Percentiles rank a stretch among this genome's conserved stretches.
phyloP scores from a whole-genome alignment of 2,329 filamentous ascomycete genomes.

The Bipolaris gigantea region DNA sequence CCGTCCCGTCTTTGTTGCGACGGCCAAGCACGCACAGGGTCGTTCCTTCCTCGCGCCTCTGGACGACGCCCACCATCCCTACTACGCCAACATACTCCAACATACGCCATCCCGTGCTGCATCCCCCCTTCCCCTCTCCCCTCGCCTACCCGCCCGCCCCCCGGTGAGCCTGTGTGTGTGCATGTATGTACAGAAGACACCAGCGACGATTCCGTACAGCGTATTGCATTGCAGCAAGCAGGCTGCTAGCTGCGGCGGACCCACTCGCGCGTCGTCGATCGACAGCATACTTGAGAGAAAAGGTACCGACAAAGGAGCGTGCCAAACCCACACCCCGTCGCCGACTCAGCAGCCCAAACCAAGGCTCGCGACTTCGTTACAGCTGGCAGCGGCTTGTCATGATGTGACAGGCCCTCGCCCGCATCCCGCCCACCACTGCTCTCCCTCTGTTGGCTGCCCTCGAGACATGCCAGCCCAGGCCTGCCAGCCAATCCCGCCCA shows the following conservation, averaged over 20 bases:
- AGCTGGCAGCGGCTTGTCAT: constrained; percentile 30
- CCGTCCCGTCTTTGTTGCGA: constrained; percentile 20
- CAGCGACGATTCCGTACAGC: not conserved
- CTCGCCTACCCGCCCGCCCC: too few species aligned
- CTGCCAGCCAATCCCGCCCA: constrained; percentile 31
- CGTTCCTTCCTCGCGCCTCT: constrained; percentile 13
- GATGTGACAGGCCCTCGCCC: constrained; percentile 22
- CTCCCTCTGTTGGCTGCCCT: constrained; percentile 1
- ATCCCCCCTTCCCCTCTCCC: too few species aligned
- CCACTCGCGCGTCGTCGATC: constrained; percentile 8
- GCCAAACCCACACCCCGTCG: constrained; percentile 3
- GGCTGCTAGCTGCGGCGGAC: constrained; percentile 1
- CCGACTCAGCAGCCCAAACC: not conserved
- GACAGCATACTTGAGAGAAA: constrained; percentile 6
- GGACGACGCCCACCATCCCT: constrained; percentile 6
- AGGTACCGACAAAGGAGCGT: constrained; percentile 9
- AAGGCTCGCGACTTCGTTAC: constrained; percentile 10
- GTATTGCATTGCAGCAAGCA: constrained; percentile 8
- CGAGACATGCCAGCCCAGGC: not conserved
- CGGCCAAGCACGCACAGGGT: constrained; percentile 12
- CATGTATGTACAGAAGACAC: not conserved
- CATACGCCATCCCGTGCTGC: too few species aligned
- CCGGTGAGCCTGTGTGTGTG: too few species aligned
- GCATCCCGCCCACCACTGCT: constrained; percentile 24
- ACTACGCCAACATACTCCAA: too few species aligned